Percentiles rank a stretch among this genome's conserved stretches.
Conservation (phyloP, 768 basidiomycete genomes). For the Boletus vinaceobasis region DNA sequence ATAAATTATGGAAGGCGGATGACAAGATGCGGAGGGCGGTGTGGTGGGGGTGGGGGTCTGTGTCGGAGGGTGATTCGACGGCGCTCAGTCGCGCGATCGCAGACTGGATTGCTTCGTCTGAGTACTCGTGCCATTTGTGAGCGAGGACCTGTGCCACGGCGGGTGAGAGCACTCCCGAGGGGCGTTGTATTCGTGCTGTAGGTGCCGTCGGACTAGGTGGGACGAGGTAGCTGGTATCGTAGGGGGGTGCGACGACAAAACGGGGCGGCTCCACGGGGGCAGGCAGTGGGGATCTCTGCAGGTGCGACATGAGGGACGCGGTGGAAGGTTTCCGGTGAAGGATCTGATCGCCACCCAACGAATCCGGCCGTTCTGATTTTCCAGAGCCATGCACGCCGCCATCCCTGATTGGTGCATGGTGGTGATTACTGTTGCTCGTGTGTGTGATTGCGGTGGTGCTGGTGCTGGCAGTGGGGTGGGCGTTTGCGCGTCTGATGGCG, state of each 20-base stretch:
- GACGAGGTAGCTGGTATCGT: constrained; percentile 29
- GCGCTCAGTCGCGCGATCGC: constrained; percentile 50
- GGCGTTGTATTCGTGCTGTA: constrained; percentile 12
- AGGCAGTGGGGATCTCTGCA: constrained; percentile 34
- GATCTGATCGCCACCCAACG: constrained; percentile 16
- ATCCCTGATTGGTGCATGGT: constrained; percentile 38
- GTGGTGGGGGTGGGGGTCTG: constrained; percentile 57
- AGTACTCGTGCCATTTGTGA: constrained; percentile 74
- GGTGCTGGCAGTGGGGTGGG: constrained; percentile 8
- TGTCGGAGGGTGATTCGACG: constrained; percentile 46
- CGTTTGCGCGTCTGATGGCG: constrained; percentile 11
- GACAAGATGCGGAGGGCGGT: constrained; percentile 67
- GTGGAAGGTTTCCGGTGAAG: constrained; percentile 31
- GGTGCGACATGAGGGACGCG: constrained; percentile 38
- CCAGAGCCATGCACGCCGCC: constrained; percentile 58
- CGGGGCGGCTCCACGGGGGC: constrained; percentile 25
- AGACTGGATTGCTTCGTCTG: constrained; percentile 69
- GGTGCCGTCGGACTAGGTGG: constrained; percentile 34
- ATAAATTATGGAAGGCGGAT: constrained; percentile 56
- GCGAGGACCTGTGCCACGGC: constrained; percentile 51
- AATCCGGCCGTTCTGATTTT: constrained; percentile 36
- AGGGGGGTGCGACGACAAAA: constrained; percentile 43
- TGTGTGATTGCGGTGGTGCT: background rate
- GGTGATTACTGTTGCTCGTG: background rate
- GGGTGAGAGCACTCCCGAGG: constrained; percentile 14